phyloP scores from a whole-genome alignment of 768 basidiomycete species.

The Tylopilus sp. region DNA sequence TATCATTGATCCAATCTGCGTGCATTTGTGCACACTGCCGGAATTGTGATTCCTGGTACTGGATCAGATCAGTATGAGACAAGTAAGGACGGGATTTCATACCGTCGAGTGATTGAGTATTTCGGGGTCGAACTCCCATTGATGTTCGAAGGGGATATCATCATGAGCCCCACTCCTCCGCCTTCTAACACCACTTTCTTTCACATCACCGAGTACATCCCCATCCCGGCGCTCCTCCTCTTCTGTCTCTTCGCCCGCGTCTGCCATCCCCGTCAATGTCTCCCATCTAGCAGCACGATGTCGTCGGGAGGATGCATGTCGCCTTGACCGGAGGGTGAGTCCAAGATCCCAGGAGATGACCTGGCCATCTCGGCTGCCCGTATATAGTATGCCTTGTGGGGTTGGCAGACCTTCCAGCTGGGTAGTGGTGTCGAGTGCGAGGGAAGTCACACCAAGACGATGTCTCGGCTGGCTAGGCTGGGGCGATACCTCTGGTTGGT shows the following conservation, averaged over 20 bases:
- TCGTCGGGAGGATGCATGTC: slow-evolving; percentile 26
- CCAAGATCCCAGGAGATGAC: slow-evolving; percentile 86
- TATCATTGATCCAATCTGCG: slow-evolving; percentile 96
- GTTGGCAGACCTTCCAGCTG: slow-evolving; percentile 56
- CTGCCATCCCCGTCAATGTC: slow-evolving; percentile 79
- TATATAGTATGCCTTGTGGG: slow-evolving; percentile 88
- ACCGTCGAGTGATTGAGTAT: slow-evolving; percentile 49
- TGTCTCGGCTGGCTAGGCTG: slow-evolving; percentile 63
- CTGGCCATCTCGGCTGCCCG: slow-evolving; percentile 85
- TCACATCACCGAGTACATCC: slow-evolving; percentile 74
- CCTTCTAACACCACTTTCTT: slow-evolving; percentile 34
- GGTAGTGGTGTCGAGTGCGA: slow-evolving; percentile 87
- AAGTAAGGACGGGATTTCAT: slow-evolving; percentile 20
- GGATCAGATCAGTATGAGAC: slow-evolving; percentile 7
- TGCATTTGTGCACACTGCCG: slow-evolving; percentile 88
- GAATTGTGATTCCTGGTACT: slow-evolving; percentile 55
- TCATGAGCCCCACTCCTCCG: slow-evolving; percentile 27
- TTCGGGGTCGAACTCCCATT: slow-evolving; percentile 75
- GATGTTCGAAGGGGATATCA: slow-evolving; percentile 59
- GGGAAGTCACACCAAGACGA: slow-evolving; percentile 78
- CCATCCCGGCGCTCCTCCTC: slow-evolving; percentile 70
- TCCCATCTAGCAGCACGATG: slow-evolving; percentile 58
- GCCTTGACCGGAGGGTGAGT: slow-evolving; percentile 51
- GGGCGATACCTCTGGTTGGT: slow-evolving; percentile 17
- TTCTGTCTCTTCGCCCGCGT: slow-evolving; percentile 66